Evolutionary conservation across 2,329 filamentous ascomycete species (phyloP), one percentile per base, ranked within the genome.

Genomic region (Fusarium sublunatum): DNA sequence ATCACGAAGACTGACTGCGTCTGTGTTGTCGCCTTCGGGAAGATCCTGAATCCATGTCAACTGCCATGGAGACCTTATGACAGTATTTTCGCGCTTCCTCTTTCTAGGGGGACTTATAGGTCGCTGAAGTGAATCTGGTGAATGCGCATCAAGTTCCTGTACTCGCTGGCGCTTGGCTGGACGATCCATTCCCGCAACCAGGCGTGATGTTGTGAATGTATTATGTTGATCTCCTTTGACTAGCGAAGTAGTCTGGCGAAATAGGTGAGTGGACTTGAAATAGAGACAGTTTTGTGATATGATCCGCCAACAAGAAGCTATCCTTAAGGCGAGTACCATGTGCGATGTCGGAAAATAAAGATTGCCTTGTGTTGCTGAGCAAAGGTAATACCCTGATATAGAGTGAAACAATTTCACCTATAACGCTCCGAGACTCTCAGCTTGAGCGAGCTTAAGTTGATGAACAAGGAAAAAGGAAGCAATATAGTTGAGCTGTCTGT

Each of bases 11-110:
- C 81, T 82, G 31, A 94, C 75, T 0, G 91, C 81, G 72, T 90
- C 90, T 24, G 80, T 76, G 76, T 96, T 95, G 59, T 77, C 76
- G 1, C 77, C 73, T 2, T 79, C 74, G 2, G 86, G 80, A 0
- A 93, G 78, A 67, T 91, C 89, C 26, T 79, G 81, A 50, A 95
- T 88, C 57, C 81, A 83, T 0, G 90, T 93, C 12, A 95, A 83
- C 54, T 87, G 86, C 65, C 93, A 85, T 0, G 91, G 91, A 1
- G 91, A 93, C 2, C 76, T 72, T 24, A 86, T 69, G 2, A 71
- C 25, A 15, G 61, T 7, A 7, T 44, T 19, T 1, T 51, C 55
- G 7, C 68, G 65, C 19, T 58, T 70, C 53, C 65, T 77, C 61
- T 75, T 80, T 38, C 41, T 70, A 1, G 82, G 81, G 26, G 83